Evolutionary conservation across 768 basidiomycete species (phyloP), one percentile per base, ranked within the genome.

Genomic region (Naematelia aurantialba): DNA sequence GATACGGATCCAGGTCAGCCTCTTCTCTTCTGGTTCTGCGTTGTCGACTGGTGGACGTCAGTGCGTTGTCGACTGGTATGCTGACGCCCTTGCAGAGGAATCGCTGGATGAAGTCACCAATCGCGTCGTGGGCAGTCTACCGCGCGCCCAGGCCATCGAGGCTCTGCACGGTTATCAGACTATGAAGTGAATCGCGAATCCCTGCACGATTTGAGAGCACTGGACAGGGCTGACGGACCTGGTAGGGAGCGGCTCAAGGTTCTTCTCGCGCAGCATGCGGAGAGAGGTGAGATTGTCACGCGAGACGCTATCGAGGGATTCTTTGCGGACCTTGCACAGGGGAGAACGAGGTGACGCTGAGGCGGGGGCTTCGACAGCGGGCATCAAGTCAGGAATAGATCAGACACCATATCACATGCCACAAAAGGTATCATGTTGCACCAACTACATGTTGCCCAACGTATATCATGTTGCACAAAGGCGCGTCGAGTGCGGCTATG

Each of bases 111-210:
- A 72, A 52, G 63, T 74, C 4, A 74, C 74, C 2, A 59, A 47
- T 21, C 52, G 70, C 47, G 67, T 73, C 3, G 58, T 77, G 8
- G 61, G 56, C 21, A 42, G 45, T 12, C 39, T 77, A 8, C 76
- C 76, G 0, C 34, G 72, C 3, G 66, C 64, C 1, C 76, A 75
- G 39, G 70, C 76, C 49, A 74, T 77, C 45, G 72, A 77, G 51
- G 70, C 72, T 0, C 26, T 77, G 13, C 68, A 71, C 46, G 72
- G 67, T 2, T 77, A 75, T 59, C 68, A 72, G 24, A 56, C 50
- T 25, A 66, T 76, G 60, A 75, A 73, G 75, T 76, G 62, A 59
- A 73, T 64, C 29, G 14, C 34, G 14, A n/a, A 45, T 12, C 48
- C 17, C n/a, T 22, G 11, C 46, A 22, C 24, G 34, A 54, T 2